Base-by-base conservation (phyloP, 371 early-diverging fungal genomes). In the Nosema muscidifuracis region DNA sequence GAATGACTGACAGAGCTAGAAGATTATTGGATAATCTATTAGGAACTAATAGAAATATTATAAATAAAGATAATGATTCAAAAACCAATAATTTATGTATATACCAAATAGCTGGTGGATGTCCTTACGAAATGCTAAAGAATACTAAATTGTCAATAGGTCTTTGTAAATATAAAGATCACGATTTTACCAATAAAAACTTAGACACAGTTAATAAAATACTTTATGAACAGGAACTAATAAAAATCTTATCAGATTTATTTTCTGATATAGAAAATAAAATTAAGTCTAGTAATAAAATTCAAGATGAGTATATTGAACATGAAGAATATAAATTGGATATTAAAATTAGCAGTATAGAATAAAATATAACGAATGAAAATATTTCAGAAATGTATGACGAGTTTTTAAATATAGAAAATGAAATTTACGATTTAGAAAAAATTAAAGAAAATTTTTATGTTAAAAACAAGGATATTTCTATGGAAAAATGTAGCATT, bases 81-180 rank as follows among this genome's bases (percentile, higher is more conserved):
- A n/a, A n/a, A n/a, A 47, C 15, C 51, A 47, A 28, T 56, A 65
- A 77, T 71, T 16, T 50, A 3, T 77, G 80, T 53, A 74, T 70
- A 67, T 77, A 69, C 66, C 62, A 68, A 62, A 71, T 80, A 65
- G 77, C 75, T 42, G 69, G 75, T 60, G 74, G 70, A 63, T 77
- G 80, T 67, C 77, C 63, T 67, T 73, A 70, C 50, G 66, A 74
- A 22, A 38, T 73, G 12, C 38, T 74, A 26, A 10, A 34, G 1
- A 78, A 65, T 60, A 62, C 57, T 2, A 71, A 71, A 53, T 40
- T 42, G 40, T 67, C 40, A 12, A 55, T 72, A 28, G 72, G 72
- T 44, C 47, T 12, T 18, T 72, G 72, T 42, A 56, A 33, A 57
- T 72, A 65, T 38, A 56, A 15, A 28, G 64, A 26, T 33, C 72